These are phyloP conservation scores for Prototheca wickerhamii DNA, from an alignment of 163 green algal species.

Conservation along the genomic window DNA sequence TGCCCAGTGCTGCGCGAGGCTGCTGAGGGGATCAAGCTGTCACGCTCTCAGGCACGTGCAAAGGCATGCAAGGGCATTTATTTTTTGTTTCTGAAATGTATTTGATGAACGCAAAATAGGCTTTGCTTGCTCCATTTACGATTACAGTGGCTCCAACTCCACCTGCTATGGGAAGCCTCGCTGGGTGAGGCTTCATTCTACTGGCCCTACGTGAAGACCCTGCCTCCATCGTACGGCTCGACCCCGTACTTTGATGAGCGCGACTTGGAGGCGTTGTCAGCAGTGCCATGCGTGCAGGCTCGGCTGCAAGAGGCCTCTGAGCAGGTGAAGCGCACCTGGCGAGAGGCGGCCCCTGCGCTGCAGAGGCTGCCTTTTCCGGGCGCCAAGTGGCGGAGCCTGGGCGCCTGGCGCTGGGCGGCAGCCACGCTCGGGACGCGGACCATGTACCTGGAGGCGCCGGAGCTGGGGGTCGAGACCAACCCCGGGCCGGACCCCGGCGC, in stretches of 20 bases:
- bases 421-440: constrained; percentile 51
- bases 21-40: not conserved
- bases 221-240: constrained; percentile 48
- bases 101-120: no score
- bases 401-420: constrained; percentile 45
- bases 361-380: not conserved
- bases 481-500: constrained; percentile 12
- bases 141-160: constrained; percentile 44
- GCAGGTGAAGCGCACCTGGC: constrained; percentile 3
- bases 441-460: constrained; percentile 53
- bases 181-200: constrained; percentile 38
- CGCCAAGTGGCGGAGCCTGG: constrained; percentile 5
- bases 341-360: constrained; percentile 3
- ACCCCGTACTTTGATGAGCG: constrained; percentile 27
- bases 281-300: constrained; percentile 3
- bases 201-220: constrained; percentile 45
- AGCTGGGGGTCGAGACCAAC: not conserved
- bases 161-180: constrained; percentile 55
- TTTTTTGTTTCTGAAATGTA: no score
- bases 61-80: not conserved
- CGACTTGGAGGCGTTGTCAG: constrained; percentile 34
- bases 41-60: not conserved
- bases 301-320: not conserved
- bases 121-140: not conserved
- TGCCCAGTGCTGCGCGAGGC: not conserved